Base-by-base conservation (phyloP, 176 grass and related monocot genomes). In the Carex pumila region DNA sequence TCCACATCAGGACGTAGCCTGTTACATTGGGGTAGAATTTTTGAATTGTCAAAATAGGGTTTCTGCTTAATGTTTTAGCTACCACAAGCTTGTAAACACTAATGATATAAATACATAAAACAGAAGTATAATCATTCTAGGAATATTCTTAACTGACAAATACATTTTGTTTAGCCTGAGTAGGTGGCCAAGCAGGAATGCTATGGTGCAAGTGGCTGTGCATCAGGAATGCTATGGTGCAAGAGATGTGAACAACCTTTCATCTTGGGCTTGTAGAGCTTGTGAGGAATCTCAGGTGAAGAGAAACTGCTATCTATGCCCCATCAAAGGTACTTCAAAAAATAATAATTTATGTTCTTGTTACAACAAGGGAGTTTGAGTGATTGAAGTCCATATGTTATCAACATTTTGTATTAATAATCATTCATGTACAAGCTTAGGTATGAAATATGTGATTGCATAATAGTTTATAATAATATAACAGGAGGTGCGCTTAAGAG, bases 201-300 rank as follows among this genome's bases (percentile, higher is more conserved):
- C 88, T 98, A 98, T 68, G 96, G 96, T 67, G 89, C 96, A 99
- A 90, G 89, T 99, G 83, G 89, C 89, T 81, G 93, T 95, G 12
- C 96, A 99, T 58, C 96, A 99, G 67, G 96, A 99, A 83, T 99
- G 96, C 88, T 99, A 99, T 68, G 96, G 96, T 68, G 89, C 88
- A 84, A 3, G 65, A 55, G 65, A 80, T 68, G 56, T 99, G 84
- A 81, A 86, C 76, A 88, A 99, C 87, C 89, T 95, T 36, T 92
- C 92, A 14, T 89, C 87, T 78, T 99, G 96, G 93, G 89, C 95
- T 86, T 99, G 96, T 79, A 90, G 92, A 88, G 89, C 93, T 59
- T 99, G 96, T 63, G 96, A 95, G 89, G 75, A 29, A 8, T 88
- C 89, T 77, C 71, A 83, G 65, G 80, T 59, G 83, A 93, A 91